A percentile compares a stretch with the other conserved stretches of the same genome.
Conservation (phyloP, 768 basidiomycete species). For the Suillus decipiens region DNA sequence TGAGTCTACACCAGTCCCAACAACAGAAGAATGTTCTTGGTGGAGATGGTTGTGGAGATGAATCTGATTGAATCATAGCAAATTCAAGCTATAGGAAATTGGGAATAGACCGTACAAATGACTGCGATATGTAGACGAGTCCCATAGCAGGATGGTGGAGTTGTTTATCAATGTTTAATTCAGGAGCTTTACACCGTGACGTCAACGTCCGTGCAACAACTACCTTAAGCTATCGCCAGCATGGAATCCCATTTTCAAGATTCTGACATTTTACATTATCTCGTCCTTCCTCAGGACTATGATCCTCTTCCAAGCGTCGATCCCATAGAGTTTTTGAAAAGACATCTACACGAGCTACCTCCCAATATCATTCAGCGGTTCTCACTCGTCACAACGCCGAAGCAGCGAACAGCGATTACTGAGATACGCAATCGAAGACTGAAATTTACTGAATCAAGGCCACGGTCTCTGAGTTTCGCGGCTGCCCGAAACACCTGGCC, state of each 20-base stretch:
- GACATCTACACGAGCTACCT: constrained; percentile 64
- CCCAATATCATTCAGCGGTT: constrained; percentile 55
- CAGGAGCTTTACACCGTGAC: not conserved
- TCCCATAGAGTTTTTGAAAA: constrained; percentile 64
- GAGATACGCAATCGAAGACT: constrained; percentile 74
- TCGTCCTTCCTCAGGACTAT: constrained; percentile 61
- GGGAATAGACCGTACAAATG: not conserved
- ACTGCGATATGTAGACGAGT: not conserved
- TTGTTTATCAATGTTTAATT: constrained; percentile 27
- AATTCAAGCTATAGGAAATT: not conserved
- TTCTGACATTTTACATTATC: constrained; percentile 42
- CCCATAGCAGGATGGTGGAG: not conserved
- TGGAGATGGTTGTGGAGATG: constrained; percentile 10
- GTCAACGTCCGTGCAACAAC: not conserved
- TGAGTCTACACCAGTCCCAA: constrained; percentile 56
- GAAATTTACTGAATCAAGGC: constrained; percentile 56
- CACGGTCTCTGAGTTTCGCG: constrained; percentile 55
- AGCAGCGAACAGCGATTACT: constrained; percentile 62
- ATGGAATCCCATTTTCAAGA: constrained; percentile 22
- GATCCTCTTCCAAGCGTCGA: constrained; percentile 57
- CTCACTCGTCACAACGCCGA: constrained; percentile 51
- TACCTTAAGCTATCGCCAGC: not conserved
- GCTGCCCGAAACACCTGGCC: constrained; percentile 65
- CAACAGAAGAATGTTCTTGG: constrained; percentile 39
- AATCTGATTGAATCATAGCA: not conserved